Percentiles rank a stretch among this genome's conserved stretches.
phyloP scores from a whole-genome alignment of 2,329 filamentous ascomycete species.

The Tolypocladium ovalisporum region DNA sequence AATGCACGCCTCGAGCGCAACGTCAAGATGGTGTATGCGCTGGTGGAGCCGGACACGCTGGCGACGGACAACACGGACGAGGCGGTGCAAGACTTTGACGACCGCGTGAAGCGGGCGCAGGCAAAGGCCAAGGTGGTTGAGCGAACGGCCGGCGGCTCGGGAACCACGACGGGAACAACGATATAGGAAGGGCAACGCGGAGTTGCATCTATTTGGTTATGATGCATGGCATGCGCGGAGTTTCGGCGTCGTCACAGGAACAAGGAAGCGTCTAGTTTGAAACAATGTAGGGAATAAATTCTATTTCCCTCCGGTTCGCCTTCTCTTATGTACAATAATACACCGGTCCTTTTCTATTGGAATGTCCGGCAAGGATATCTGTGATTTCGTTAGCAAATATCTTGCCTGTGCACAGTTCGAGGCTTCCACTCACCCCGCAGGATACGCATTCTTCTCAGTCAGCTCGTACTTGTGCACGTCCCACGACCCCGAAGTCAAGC shows the following conservation, averaged over 20 bases:
- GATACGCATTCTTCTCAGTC: slow-evolving; percentile 59
- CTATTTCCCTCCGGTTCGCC: slow-evolving; percentile 14
- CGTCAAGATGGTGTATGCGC: slow-evolving; percentile 59
- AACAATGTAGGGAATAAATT: slow-evolving; percentile 12
- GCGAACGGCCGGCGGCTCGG: slow-evolving; percentile 41
- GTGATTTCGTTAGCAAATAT: slow-evolving; percentile 17
- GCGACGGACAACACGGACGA: slow-evolving; percentile 79
- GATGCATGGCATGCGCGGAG: background rate
- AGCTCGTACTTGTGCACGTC: slow-evolving; percentile 60
- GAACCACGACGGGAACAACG: background rate
- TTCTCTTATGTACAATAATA: slow-evolving; percentile 18
- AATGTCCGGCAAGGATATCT: slow-evolving; percentile 58
- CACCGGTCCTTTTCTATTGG: slow-evolving; percentile 25
- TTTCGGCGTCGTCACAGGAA: background rate
- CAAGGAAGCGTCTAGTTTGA: background rate
- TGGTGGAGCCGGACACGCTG: slow-evolving; percentile 69
- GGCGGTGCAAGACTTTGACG: slow-evolving; percentile 82
- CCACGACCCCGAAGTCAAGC: slow-evolving; percentile 39
- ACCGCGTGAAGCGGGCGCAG: slow-evolving; percentile 70
- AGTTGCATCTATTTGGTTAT: background rate
- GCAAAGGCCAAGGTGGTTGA: slow-evolving; percentile 81
- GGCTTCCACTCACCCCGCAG: slow-evolving; percentile 45
- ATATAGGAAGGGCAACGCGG: background rate
- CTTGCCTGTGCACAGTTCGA: background rate
- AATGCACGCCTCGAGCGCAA: slow-evolving; percentile 68